Percentiles rank a stretch among this genome's conserved stretches.
Evolutionary conservation across 2,329 filamentous ascomycete genomes (phyloP).

Genomic region (Kalaharituber pfeilii): DNA sequence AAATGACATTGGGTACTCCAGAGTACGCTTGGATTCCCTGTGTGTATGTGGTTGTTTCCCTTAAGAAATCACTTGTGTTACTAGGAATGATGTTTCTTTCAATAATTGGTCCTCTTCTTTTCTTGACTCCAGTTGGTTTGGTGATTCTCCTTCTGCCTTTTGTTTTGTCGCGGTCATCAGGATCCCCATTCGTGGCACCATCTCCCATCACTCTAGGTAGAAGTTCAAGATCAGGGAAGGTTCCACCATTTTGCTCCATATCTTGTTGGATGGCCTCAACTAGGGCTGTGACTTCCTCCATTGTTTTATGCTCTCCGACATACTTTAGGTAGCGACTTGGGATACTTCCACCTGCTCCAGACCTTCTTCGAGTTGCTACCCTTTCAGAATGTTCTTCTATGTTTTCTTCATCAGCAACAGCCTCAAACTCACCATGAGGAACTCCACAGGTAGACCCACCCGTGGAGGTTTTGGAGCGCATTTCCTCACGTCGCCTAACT

Average conservation of each 20-base stretch:
- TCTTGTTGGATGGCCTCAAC: constrained; percentile 26
- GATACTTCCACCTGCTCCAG: background rate
- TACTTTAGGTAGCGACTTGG: constrained; percentile 19
- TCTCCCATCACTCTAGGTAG: constrained; percentile 25
- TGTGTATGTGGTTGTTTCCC: background rate
- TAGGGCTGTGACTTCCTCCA: constrained; percentile 27
- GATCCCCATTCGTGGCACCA: constrained; percentile 6
- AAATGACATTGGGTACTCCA: background rate
- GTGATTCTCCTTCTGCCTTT: constrained; percentile 7
- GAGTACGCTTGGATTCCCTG: background rate
- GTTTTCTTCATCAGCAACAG: constrained; percentile 14
- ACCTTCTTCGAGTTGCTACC: constrained; percentile 6
- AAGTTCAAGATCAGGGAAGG: constrained; percentile 29
- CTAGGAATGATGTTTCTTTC: background rate
- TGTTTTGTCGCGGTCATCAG: constrained; percentile 6
- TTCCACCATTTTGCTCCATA: constrained; percentile 23
- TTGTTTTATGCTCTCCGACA: constrained; percentile 26
- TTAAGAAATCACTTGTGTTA: background rate
- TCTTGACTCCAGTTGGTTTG: constrained; percentile 8
- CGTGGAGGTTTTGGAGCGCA: constrained; percentile 31
- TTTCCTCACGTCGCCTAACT: constrained; percentile 47
- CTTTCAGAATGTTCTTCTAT: constrained; percentile 9
- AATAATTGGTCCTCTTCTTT: constrained; percentile 5
- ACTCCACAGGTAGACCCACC: constrained; percentile 26
- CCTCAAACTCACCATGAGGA: constrained; percentile 24